phyloP scores from a whole-genome alignment of 2,329 filamentous ascomycete genomes.

The Paecilomyces sp. region DNA sequence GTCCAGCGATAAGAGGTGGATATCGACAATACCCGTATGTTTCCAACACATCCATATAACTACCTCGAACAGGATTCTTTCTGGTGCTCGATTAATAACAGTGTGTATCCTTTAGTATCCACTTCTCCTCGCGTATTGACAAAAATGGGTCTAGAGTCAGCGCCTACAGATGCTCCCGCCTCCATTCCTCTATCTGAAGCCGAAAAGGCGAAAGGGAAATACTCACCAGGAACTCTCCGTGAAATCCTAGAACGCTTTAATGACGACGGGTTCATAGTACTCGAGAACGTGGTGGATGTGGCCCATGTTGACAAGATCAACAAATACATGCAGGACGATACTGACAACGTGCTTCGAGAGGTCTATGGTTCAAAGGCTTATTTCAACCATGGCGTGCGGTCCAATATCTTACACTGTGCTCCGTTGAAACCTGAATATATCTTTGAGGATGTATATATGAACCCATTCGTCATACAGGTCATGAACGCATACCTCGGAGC shows the following conservation, averaged over 20 bases:
- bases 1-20: background rate
- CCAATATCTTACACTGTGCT: background rate
- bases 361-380: constrained; percentile 15
- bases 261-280: constrained; percentile 19
- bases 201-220: background rate
- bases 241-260: background rate
- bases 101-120: background rate
- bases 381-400: constrained; percentile 31
- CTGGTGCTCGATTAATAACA: background rate
- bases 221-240: background rate
- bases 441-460: background rate
- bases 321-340: constrained; percentile 28
- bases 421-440: background rate
- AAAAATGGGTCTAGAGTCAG: background rate
- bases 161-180: background rate
- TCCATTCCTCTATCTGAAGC: background rate
- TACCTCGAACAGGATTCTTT: background rate
- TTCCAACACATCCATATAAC: background rate
- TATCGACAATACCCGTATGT: background rate
- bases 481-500: constrained; percentile 31
- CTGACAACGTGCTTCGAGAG: constrained; percentile 18
- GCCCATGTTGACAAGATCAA: constrained; percentile 28
- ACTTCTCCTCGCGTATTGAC: background rate
- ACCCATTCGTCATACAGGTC: background rate
- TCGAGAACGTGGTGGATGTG: constrained; percentile 29